phyloP scores from a whole-genome alignment of 1,139 yeast species.

The Debaryomyces coudertii region DNA sequence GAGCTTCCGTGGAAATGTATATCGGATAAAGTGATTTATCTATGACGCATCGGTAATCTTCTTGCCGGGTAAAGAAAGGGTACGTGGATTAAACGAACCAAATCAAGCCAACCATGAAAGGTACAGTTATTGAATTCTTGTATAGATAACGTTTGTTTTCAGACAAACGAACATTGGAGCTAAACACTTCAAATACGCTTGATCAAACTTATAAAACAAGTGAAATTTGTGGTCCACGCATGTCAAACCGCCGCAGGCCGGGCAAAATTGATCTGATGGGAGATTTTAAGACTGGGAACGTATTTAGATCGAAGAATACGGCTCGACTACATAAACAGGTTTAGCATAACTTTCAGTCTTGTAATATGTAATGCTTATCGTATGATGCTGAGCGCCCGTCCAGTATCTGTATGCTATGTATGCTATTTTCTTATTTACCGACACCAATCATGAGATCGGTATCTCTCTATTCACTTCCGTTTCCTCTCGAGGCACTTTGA shows the following conservation, averaged over 20 bases:
- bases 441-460: background rate
- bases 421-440: background rate
- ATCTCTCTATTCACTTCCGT: slow-evolving; percentile 19
- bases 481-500: slow-evolving; percentile 74
- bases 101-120: no score
- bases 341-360: background rate
- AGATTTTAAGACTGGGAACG: no score
- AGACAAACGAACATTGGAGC: no score
- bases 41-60: no score
- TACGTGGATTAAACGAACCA: background rate
- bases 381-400: background rate
- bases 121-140: no score
- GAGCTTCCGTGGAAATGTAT: background rate
- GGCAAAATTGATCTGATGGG: no score
- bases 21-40: background rate
- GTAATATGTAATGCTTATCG: slow-evolving; percentile 1
- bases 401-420: background rate
- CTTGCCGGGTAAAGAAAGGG: background rate
- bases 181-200: no score
- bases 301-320: no score
- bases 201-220: no score
- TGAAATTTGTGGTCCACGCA: no score
- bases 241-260: no score
- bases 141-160: no score
- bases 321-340: background rate